phyloP scores from a whole-genome alignment of 1,284 basidiomycete species.

The Trichosporon coremiiforme region DNA sequence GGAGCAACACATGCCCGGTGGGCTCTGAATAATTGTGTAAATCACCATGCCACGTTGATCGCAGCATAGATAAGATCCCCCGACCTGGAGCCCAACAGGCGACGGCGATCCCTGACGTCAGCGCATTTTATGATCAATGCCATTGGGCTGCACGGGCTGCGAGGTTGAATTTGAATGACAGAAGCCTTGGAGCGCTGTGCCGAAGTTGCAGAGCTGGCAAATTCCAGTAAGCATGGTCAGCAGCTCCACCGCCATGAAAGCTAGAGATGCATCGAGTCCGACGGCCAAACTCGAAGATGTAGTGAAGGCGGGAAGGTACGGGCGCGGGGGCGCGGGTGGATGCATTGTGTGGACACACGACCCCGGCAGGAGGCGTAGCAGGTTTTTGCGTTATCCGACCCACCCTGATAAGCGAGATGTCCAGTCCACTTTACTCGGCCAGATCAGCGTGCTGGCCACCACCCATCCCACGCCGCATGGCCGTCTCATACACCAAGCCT shows the following conservation, averaged over 20 bases:
- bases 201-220: not conserved
- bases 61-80: conserved; percentile 1
- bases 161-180: not conserved
- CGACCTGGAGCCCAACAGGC: conserved; percentile 1
- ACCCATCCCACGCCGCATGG: conserved; percentile 17
- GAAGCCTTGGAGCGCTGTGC: conserved; percentile 1
- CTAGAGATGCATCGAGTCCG: not conserved
- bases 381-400: conserved; percentile 9
- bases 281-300: not conserved
- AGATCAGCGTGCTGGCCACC: conserved; percentile 1
- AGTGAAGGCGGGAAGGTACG: not conserved
- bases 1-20: conserved; percentile 2
- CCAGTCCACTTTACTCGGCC: conserved; percentile 3
- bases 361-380: not conserved
- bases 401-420: not conserved
- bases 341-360: not conserved
- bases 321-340: not conserved
- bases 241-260: not conserved
- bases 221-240: not conserved
- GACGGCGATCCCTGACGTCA: conserved; percentile 4
- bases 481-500: not conserved
- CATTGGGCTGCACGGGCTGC: not conserved
- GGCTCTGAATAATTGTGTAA: not conserved
- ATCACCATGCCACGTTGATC: not conserved
- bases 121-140: not conserved